Evolutionary conservation across 2,329 filamentous ascomycete genomes (phyloP).

Genomic region (Rhexocercosporidium sp.): DNA sequence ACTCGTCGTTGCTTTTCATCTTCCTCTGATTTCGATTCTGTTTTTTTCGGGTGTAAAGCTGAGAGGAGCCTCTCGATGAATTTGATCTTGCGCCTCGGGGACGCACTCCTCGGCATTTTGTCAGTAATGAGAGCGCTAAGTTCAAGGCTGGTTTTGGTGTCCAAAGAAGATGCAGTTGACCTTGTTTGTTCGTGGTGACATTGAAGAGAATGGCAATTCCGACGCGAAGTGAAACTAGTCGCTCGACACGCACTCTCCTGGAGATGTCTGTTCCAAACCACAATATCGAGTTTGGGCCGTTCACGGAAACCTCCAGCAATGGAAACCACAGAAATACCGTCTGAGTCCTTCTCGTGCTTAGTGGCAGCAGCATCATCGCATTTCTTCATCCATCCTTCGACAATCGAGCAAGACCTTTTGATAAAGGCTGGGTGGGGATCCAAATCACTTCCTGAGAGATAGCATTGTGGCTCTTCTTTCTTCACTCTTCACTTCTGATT

Average conservation of each 20-base stretch:
- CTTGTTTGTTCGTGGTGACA: background rate
- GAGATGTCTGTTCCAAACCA: background rate
- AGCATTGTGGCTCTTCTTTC: background rate
- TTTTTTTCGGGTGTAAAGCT: conserved; percentile 5
- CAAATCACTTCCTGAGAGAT: conserved; percentile 15
- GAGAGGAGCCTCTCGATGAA: conserved; percentile 2
- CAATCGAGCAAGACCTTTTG: conserved; percentile 9
- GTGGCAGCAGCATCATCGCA: background rate
- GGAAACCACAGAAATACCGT: conserved; percentile 10
- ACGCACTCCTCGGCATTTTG: background rate
- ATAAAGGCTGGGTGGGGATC: conserved; percentile 1
- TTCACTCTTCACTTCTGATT: background rate
- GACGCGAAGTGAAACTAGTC: background rate
- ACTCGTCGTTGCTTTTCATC: background rate
- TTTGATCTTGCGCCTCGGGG: conserved; percentile 2
- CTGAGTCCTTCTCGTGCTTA: background rate
- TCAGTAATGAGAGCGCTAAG: background rate
- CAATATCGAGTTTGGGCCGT: conserved; percentile 9
- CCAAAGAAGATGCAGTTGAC: no score
- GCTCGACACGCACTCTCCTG: background rate
- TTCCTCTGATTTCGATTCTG: background rate
- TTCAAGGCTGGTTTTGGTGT: no score
- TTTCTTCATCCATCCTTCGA: conserved; percentile 16
- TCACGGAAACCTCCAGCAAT: background rate
- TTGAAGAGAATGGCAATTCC: background rate